These are phyloP conservation scores for Colletotrichum melonis DNA, from an alignment of 2,329 filamentous ascomycete species.

Conservation along the genomic window DNA sequence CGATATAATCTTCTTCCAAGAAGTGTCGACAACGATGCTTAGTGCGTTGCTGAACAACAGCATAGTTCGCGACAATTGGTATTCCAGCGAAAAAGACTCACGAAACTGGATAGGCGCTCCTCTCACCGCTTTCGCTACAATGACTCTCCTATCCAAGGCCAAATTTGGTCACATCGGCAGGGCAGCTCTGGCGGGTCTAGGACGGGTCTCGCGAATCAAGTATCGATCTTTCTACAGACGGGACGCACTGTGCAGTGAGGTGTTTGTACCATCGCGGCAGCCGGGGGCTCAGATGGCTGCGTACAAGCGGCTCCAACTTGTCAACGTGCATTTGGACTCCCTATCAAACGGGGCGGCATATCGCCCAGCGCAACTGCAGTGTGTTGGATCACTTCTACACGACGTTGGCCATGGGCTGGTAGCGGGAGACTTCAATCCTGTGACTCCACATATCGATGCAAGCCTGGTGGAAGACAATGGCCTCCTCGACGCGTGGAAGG, in stretches of 20 bases:
- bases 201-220: constrained; percentile 45
- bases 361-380: constrained; percentile 45
- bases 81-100: constrained; percentile 44
- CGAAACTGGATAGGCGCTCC: constrained; percentile 37
- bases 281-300: constrained; percentile 4
- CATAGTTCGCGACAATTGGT: constrained; percentile 44
- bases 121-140: constrained; percentile 38
- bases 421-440: constrained; percentile 54
- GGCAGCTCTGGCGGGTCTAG: constrained; percentile 34
- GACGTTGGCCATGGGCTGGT: constrained; percentile 45
- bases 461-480: constrained; percentile 44
- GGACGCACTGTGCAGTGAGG: constrained; percentile 50
- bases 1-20: constrained; percentile 48
- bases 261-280: constrained; percentile 37
- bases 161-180: constrained; percentile 35
- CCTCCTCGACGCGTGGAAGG: constrained; percentile 49
- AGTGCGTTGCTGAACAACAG: constrained; percentile 39
- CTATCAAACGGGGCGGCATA: constrained; percentile 42
- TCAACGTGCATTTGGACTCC: constrained; percentile 54
- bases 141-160: constrained; percentile 44
- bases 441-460: constrained; percentile 47
- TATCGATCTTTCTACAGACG: constrained; percentile 45
- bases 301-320: constrained; percentile 40
- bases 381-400: constrained; percentile 41
- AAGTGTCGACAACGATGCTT: constrained; percentile 43